Base-by-base conservation (phyloP, 139 green algal species). In the Chlamydomonas schloesseri region DNA sequence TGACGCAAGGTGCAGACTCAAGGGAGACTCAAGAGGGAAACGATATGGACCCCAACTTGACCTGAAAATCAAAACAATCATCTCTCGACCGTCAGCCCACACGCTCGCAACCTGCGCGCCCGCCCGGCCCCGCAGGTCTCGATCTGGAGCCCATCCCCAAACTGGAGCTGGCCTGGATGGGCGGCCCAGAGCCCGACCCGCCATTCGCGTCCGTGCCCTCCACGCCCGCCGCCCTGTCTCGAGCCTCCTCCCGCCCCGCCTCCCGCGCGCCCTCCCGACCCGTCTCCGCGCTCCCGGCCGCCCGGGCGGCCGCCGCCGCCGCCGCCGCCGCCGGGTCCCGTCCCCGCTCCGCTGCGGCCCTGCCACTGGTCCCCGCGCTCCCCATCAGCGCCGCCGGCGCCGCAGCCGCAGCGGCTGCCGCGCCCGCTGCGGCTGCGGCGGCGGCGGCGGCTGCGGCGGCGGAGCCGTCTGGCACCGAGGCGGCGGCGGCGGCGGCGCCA, bases 141-240 rank as follows among this genome's bases (percentile, higher is more conserved):
- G 89, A 93, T 5, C 71, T 93, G 67, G 82, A 89, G 55, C 86
- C 89, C 33, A 78, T 93, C 42, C 89, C 89, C 11, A 58, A 36
- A 9, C 58, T 93, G 28, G 82, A 93, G 77, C 77, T 93, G 26
- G 89, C 89, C 2, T 93, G 89, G 87, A 87, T 87, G 74, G 77
- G 84, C 53, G 89, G 89, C 0, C 86, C 86, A 13, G 82, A 93
- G 28, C 89, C 89, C 31, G 89, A 90, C 53, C 86, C 89, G 2
- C 69, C 71, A 20, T 92, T 86, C 75, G 75, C 85, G 11, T 87
- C 76, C 67, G n/a, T 92, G 26, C 65, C 73, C 24, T 73, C 88
- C 31, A 77, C 80, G 29, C 88, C 88, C 11, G 46, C 62, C 37
- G 81, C 80, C 76, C 71, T 87, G 26, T 90, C 84, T 26, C 55